phyloP scores from a whole-genome alignment of 305 asterid genomes.

The Solanum hybrid region DNA sequence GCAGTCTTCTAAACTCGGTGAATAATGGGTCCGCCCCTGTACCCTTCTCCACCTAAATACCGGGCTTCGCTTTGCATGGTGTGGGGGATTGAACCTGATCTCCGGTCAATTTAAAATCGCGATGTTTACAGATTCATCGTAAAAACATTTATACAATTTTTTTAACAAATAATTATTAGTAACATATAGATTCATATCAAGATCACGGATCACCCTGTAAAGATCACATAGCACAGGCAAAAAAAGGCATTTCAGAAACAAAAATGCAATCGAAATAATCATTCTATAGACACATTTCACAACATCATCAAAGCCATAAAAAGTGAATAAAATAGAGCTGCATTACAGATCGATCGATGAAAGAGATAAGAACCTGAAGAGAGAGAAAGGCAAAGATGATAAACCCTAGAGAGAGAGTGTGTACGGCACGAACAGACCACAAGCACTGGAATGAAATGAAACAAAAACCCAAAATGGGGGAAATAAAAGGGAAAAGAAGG shows the following conservation, averaged over 20 bases:
- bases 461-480: background rate
- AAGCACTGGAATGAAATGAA: background rate
- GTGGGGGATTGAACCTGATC: too few relatives aligned
- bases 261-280: background rate
- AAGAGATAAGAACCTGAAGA: background rate
- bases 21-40: too few relatives aligned
- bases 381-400: background rate
- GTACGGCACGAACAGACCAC: conserved; percentile 18
- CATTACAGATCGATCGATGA: background rate
- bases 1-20: too few relatives aligned
- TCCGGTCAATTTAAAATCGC: background rate
- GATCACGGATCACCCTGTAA: background rate
- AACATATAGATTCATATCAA: background rate
- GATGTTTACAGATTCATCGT: background rate
- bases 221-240: background rate
- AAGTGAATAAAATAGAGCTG: background rate
- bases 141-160: background rate
- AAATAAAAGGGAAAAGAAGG: conserved; percentile 17
- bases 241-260: background rate
- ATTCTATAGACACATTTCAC: background rate
- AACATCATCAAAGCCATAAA: background rate
- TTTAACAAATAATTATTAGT: background rate
- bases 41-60: too few relatives aligned
- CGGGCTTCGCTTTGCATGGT: too few relatives aligned
- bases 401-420: background rate